Evolutionary conservation across 31 red algal genomes (phyloP), one percentile per base, ranked within the genome.

Genomic region (Odonthalia washingtoniensis): DNA sequence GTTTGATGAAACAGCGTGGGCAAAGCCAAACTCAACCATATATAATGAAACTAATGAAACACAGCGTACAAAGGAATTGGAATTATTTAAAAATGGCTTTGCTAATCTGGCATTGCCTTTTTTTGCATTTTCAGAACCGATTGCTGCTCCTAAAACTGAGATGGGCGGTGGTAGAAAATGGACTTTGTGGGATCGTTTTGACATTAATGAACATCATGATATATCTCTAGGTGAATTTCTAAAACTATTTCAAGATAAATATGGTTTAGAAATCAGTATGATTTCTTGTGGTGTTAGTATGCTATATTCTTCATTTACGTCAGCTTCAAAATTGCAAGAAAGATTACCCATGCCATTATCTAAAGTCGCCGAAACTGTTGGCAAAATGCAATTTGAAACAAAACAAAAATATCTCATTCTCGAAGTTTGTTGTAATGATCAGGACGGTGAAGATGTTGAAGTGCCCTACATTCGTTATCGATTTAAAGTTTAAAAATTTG

Each of bases 121-220:
- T 73, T 99, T 99, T 80, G 91, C 88, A 3, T 96, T 99, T 53
- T 92, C 88, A 28, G 97, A 99, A 63, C 97, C 97, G 17, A 93
- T 96, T 21, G 74, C 89, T 36, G 94, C 97, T 28, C 92, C 94
- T 14, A 72, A 57, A 69, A 92, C 87, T 28, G 87, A 92, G 69
- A 99, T 99, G 92, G 91, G 94, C 12, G 70, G 83, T 4, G 97
- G 97, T 65, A 83, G 92, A 21, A 93, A 85, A 39, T 95, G 92
- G 90, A 93, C 94, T 18, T 83, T 99, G 30, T 99, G 97, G 97
- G 97, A 99, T 52, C 91, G 94, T 18, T 92, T 99, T 72, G 94
- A 99, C 74, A 80, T 99, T n/a, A 88, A 90, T 70, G 89, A 95
- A 65, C 91, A 91, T 41, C 38, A 72, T 16, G 97, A 98, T 45